phyloP scores from a whole-genome alignment of 305 asterid genomes.

The Euphrasia arctica region DNA sequence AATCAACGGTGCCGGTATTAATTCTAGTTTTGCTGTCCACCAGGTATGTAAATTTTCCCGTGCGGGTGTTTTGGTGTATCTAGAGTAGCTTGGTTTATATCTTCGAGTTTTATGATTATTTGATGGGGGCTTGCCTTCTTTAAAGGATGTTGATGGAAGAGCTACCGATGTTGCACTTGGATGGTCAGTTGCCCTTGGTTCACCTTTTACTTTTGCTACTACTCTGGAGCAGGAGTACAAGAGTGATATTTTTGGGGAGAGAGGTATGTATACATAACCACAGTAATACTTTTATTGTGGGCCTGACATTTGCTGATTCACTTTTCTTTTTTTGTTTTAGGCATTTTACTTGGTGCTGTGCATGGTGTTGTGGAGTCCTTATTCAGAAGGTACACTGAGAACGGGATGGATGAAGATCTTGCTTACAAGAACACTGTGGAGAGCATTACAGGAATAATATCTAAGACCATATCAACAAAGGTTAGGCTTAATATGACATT shows the following conservation, averaged over 20 bases:
- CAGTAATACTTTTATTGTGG: no score
- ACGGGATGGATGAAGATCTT: conserved; percentile 90
- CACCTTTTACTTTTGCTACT: conserved; percentile 96
- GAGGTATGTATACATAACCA: conserved; percentile 40
- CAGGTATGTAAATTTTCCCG: conserved; percentile 45
- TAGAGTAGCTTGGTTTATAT: conserved; percentile 14
- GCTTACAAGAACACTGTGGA: conserved; percentile 98
- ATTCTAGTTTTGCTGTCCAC: conserved; percentile 94
- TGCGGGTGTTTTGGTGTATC: conserved; percentile 2
- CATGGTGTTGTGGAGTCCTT: conserved; percentile 92
- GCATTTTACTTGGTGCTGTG: conserved; percentile 96
- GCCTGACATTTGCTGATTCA: conserved; percentile 21
- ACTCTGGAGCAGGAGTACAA: conserved; percentile 92
- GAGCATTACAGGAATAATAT: conserved; percentile 81
- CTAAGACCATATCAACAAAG: conserved; percentile 90
- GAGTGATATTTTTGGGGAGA: conserved; percentile 95
- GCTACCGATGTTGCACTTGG: conserved; percentile 98
- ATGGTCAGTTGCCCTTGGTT: conserved; percentile 98
- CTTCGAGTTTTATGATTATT: not conserved
- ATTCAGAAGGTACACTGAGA: conserved; percentile 90
- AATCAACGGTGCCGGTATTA: conserved; percentile 95
- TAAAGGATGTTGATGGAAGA: conserved; percentile 91
- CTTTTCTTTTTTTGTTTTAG: conserved; percentile 31
- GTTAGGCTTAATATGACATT: conserved; percentile 29
- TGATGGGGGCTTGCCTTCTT: conserved; percentile 14